Evolutionary conservation across 2,329 filamentous ascomycete species (phyloP).

Genomic region (Apiospora pterosperma): DNA sequence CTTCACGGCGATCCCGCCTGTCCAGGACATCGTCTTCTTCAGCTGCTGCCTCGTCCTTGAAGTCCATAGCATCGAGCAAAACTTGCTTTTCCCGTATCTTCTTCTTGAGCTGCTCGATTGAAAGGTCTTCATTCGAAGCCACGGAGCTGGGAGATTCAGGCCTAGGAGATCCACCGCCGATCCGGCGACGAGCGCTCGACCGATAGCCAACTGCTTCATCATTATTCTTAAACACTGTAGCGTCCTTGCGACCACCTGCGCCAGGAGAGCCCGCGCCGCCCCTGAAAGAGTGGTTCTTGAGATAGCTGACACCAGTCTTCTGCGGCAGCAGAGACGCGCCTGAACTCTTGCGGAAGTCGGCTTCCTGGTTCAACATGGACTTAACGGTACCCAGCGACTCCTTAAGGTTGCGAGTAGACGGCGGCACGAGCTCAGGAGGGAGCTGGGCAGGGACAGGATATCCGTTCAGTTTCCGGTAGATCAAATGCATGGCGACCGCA

Average conservation of each 20-base stretch:
- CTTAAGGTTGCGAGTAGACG: conserved; percentile 89
- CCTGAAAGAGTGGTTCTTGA: conserved; percentile 92
- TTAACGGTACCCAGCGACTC: conserved; percentile 93
- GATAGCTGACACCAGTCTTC: conserved; percentile 95
- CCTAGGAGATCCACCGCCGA: conserved; percentile 73
- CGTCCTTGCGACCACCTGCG: conserved; percentile 73
- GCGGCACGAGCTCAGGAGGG: conserved; percentile 88
- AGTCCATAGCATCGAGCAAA: conserved; percentile 92
- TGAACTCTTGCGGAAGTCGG: conserved; percentile 82
- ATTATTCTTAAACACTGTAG: conserved; percentile 94
- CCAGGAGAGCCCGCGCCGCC: conserved; percentile 55
- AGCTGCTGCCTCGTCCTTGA: conserved; percentile 82
- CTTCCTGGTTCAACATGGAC: conserved; percentile 82
- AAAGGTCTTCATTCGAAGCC: conserved; percentile 74
- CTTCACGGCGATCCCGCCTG: conserved; percentile 83
- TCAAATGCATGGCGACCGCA: conserved; percentile 97
- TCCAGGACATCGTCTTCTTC: conserved; percentile 94
- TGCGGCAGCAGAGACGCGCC: conserved; percentile 90
- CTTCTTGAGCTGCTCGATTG: conserved; percentile 84
- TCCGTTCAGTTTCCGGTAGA: conserved; percentile 94
- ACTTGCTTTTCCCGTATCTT: conserved; percentile 93
- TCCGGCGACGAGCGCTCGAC: conserved; percentile 85
- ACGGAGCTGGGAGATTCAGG: conserved; percentile 71
- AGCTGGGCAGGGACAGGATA: conserved; percentile 87
- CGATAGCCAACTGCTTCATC: conserved; percentile 89